Evolutionary conservation across 352 stramenopile species (phyloP).

Genomic region (Pythium periplocum): DNA sequence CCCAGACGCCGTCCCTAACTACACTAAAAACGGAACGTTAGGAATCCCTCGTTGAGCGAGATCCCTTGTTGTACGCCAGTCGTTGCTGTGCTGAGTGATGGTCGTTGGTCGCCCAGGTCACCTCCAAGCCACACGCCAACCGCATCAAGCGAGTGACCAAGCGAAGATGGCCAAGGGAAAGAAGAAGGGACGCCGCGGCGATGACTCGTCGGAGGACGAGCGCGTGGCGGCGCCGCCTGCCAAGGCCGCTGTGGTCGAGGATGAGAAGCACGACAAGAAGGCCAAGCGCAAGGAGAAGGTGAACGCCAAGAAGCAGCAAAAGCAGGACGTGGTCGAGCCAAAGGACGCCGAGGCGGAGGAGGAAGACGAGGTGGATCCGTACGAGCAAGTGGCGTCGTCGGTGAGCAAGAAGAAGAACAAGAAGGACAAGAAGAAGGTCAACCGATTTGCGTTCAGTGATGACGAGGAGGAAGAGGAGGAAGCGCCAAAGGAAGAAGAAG

Average conservation of each 20-base stretch:
- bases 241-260: conserved; percentile 20
- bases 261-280: conserved; percentile 60
- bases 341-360: conserved; percentile 11
- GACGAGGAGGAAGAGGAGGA: conserved; percentile 39
- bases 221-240: conserved; percentile 18
- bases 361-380: conserved; percentile 22
- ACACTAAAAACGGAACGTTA: too few species aligned
- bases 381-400: conserved; percentile 16
- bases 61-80: too few species aligned
- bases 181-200: conserved; percentile 74
- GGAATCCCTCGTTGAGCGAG: too few species aligned
- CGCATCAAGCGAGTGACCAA: not conserved
- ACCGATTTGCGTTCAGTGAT: conserved; percentile 17
- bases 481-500: conserved; percentile 22
- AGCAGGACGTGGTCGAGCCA: conserved; percentile 11
- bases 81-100: too few species aligned
- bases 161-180: conserved; percentile 29
- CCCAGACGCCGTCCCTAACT: conserved; percentile 24
- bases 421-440: conserved; percentile 25
- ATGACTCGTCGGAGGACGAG: conserved; percentile 75
- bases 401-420: conserved; percentile 27
- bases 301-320: conserved; percentile 53
- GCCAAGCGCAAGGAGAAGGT: conserved; percentile 74
- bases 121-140: conserved; percentile 3
- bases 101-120: too few species aligned